Conservation (phyloP, 1,284 basidiomycete genomes). For the Melampsora allii-populina region DNA sequence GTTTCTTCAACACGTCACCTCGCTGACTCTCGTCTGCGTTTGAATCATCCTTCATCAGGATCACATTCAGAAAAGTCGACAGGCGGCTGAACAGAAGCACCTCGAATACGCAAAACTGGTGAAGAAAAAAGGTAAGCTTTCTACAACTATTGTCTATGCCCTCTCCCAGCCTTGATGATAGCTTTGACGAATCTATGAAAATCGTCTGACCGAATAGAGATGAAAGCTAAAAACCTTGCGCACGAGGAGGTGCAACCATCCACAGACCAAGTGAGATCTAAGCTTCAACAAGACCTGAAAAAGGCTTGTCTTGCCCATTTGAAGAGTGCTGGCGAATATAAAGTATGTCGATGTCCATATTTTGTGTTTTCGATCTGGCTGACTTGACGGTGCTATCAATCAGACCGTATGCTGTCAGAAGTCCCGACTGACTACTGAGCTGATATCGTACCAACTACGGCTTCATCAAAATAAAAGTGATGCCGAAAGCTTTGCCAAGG, state of each 20-base stretch:
- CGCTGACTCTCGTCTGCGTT: background rate
- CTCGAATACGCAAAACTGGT: background rate
- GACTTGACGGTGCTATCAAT: background rate
- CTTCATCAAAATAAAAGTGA: background rate
- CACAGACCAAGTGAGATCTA: background rate
- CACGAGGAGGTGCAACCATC: background rate
- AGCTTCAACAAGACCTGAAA: conserved; percentile 4
- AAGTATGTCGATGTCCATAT: background rate
- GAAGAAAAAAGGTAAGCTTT: background rate
- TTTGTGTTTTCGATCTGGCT: background rate
- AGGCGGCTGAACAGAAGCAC: background rate
- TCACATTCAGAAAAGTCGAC: background rate
- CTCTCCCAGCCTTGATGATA: background rate
- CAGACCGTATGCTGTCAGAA: background rate
- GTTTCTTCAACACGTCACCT: too few relatives aligned
- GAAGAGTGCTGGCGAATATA: background rate
- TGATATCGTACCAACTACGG: background rate
- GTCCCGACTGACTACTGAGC: background rate
- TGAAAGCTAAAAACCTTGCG: background rate
- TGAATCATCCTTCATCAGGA: background rate
- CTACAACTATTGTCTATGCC: background rate
- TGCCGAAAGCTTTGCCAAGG: conserved; percentile 6
- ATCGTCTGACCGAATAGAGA: background rate
- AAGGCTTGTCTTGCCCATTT: background rate
- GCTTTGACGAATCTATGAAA: background rate